Base-by-base conservation (phyloP, 345 rosid genomes). In the Hibiscus syriacus region DNA sequence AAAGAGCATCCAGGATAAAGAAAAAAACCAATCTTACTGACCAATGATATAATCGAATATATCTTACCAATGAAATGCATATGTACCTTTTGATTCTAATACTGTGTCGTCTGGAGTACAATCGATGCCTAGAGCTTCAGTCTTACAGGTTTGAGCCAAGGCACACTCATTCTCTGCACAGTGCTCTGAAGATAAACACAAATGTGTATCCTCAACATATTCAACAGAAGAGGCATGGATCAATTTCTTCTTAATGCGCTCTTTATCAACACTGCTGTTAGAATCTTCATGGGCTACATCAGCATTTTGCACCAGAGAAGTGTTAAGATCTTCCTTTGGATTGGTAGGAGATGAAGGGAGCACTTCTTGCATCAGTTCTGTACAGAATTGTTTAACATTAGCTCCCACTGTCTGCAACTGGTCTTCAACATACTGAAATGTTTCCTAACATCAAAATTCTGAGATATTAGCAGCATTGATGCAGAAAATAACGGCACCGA, bases 381-480 rank as follows among this genome's bases (percentile, higher is more conserved):
- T 9, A 63, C 72, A 83, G 55, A 79, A 52, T 55, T 77, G 55
- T 64, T 58, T 60, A 39, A 77, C 71, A 66, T 68, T 66, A 19
- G 73, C 57, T 70, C 81, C 65, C 11, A 74, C 73, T 4, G 66
- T 48, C 64, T 67, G 71, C 62, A 74, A 34, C 58, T 58, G 63
- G 68, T 66, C 67, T 16, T 63, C 68, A 4, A 77, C 46, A 55
- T 39, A 27, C 22, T 22, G 49, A 2, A 66, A 27, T 9, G 76
- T n/a, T 61, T 79, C 81, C 85, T 82, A 78, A 50, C 67, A 34
- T 41, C 68, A 77, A 64, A 22, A 12, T 39, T 27, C 29, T 34
- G 55, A 50, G 22, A 46, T 60, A 43, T 66, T 49, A 41, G 54
- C 36, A 57, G 58, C 32, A 64, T 27, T 48, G 20, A 25, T 26